A percentile compares a stretch with the other conserved stretches of the same genome.
Conservation (phyloP, 176 grass and related monocot genomes). For the Raddia distichophylla region DNA sequence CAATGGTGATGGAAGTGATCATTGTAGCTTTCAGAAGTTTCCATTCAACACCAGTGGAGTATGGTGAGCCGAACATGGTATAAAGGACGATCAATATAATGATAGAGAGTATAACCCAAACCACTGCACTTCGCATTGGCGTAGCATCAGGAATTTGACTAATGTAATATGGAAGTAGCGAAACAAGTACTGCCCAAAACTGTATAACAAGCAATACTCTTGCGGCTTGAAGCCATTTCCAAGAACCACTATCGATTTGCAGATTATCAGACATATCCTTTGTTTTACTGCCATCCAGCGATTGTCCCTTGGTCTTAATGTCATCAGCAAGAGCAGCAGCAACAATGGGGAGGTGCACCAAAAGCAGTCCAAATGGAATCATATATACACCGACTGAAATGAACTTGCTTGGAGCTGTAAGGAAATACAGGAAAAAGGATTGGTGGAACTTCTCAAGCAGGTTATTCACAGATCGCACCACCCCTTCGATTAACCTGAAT, state of each 20-base stretch:
- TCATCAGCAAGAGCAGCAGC: slow-evolving; percentile 75
- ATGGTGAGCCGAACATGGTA: slow-evolving; percentile 59
- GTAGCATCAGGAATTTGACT: slow-evolving; percentile 58
- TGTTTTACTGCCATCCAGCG: not conserved
- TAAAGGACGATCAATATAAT: slow-evolving; percentile 51
- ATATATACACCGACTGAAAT: slow-evolving; percentile 96
- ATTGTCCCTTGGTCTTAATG: slow-evolving; percentile 36
- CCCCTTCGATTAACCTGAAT: slow-evolving; percentile 94
- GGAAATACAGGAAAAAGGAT: slow-evolving; percentile 96
- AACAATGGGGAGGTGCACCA: slow-evolving; percentile 81
- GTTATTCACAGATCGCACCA: slow-evolving; percentile 85
- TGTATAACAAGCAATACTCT: slow-evolving; percentile 79
- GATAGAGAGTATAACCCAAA: slow-evolving; percentile 66
- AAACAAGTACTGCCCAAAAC: slow-evolving; percentile 74
- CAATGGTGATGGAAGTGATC: slow-evolving; percentile 69
- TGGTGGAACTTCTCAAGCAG: slow-evolving; percentile 98
- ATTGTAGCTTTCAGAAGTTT: slow-evolving; percentile 77
- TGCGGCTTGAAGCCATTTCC: slow-evolving; percentile 85
- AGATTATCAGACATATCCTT: slow-evolving; percentile 35
- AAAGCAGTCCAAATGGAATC: slow-evolving; percentile 85
- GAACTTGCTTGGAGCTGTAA: slow-evolving; percentile 89
- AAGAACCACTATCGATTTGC: slow-evolving; percentile 48
- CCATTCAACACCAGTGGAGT: slow-evolving; percentile 71
- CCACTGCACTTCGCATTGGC: slow-evolving; percentile 40
- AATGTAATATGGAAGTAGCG: slow-evolving; percentile 69